These are phyloP conservation scores for Thielaviopsis populi DNA, from an alignment of 2,329 filamentous ascomycete genomes.

Conservation along the genomic window DNA sequence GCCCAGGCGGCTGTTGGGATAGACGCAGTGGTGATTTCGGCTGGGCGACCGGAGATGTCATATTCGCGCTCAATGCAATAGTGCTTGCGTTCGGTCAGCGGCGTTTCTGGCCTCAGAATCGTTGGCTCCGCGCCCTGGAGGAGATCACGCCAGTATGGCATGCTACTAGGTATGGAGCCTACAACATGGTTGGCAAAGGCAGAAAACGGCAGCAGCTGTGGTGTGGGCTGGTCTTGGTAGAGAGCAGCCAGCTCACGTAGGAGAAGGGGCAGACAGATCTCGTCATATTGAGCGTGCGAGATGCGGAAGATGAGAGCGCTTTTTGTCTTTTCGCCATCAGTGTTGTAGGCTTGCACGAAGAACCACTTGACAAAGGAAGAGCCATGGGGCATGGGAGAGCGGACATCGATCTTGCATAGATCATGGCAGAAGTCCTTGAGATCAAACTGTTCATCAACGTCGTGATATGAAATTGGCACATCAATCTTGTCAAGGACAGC, in stretches of 20 bases:
- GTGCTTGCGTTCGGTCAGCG: slow-evolving; percentile 26
- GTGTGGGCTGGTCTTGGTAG: slow-evolving; percentile 19
- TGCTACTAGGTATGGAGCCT: slow-evolving; percentile 32
- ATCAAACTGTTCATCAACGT: slow-evolving; percentile 31
- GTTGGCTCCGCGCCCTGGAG: slow-evolving; percentile 39
- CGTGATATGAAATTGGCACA: slow-evolving; percentile 36
- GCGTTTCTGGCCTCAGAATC: slow-evolving; percentile 27
- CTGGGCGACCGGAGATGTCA: slow-evolving; percentile 33
- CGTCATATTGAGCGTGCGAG: slow-evolving; percentile 56
- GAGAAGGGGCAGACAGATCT: slow-evolving; percentile 48
- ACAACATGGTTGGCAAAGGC: slow-evolving; percentile 31
- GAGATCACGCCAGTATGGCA: slow-evolving; percentile 46
- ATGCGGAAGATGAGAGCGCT: slow-evolving; percentile 43
- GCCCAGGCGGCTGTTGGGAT: slow-evolving; percentile 55
- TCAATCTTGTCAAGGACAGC: slow-evolving; percentile 42
- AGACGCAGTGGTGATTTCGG: slow-evolving; percentile 46
- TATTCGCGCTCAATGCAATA: slow-evolving; percentile 30
- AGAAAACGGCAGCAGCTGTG: slow-evolving; percentile 29
- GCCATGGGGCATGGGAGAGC: slow-evolving; percentile 40
- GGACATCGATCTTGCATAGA: slow-evolving; percentile 41
- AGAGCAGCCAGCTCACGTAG: slow-evolving; percentile 44
- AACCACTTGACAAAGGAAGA: slow-evolving; percentile 47
- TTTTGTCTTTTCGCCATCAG: slow-evolving; percentile 19
- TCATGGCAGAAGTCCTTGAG: slow-evolving; percentile 37
- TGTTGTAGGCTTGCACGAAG: slow-evolving; percentile 27